These are phyloP conservation scores for Cystobasidium tubakii DNA, from an alignment of 768 basidiomycete genomes.

Conservation along the genomic window DNA sequence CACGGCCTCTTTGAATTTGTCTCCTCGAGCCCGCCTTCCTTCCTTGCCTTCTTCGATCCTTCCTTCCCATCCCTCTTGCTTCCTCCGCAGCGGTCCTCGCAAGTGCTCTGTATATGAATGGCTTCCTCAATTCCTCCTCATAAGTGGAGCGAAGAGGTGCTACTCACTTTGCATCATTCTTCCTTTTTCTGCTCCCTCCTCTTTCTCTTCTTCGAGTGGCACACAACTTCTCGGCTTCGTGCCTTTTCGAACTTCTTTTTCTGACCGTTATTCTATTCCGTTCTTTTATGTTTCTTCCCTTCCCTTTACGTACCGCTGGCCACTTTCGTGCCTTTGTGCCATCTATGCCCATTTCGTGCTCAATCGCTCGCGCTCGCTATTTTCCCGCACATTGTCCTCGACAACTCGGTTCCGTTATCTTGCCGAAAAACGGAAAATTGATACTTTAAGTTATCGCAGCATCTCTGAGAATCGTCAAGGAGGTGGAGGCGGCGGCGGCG, in stretches of 20 bases:
- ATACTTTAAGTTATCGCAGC: constrained; percentile 12
- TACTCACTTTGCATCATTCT: background rate
- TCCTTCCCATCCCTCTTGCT: background rate
- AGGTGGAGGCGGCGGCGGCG: constrained; percentile 26
- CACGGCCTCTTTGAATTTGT: background rate
- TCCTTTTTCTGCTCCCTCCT: background rate
- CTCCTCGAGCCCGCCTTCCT: background rate
- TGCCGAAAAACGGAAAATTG: background rate
- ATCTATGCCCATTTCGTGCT: background rate
- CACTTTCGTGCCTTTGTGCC: background rate
- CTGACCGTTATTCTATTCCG: constrained; percentile 1
- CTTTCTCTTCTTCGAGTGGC: background rate
- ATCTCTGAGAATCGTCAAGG: constrained; percentile 22
- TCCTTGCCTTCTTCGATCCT: background rate
- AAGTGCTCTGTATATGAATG: too few relatives aligned
- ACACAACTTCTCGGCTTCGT: constrained; percentile 43
- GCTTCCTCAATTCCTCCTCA: too few relatives aligned
- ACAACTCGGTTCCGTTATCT: background rate
- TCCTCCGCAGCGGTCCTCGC: background rate
- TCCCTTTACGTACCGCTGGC: background rate
- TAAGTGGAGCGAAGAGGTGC: too few relatives aligned
- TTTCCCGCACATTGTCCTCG: background rate
- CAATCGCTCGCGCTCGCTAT: constrained; percentile 8
- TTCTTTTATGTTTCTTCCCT: constrained; percentile 7
- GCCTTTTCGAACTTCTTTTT: constrained; percentile 39